Base-by-base conservation (phyloP, 164 flowering plant species). In the Chimonanthus praecox region DNA sequence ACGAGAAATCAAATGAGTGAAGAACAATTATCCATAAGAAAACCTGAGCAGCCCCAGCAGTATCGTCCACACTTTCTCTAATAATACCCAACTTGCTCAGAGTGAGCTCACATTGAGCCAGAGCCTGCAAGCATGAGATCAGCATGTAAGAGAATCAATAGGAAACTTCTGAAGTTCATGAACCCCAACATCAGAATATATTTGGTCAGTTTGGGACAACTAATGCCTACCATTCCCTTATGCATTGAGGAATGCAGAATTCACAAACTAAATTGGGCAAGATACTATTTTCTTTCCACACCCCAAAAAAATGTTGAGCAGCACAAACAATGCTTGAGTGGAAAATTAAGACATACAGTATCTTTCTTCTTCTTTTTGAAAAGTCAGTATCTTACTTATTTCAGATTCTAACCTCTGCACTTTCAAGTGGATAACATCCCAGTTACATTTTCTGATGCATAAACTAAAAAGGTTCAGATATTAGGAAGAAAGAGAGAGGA, bases 41-140 rank as follows among this genome's bases (percentile, higher is more conserved):
- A 45, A 85, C 89, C 88, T 84, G 82, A 67, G 91, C 91, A 61
- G 70, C 94, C 76, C 86, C 92, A 64, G 98, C 98, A 75, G 97
- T 87, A 81, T 92, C 96, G 72, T 85, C 87, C 60, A 80, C 80
- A 77, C 71, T 88, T 62, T 88, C 78, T 80, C 90, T 87, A 65
- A 79, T 69, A 75, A 93, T 78, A 46, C 89, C 94, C 71, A 92
- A 78, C 77, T 84, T 79, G 81, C 78, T 89, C 72, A 95, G 78
- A 16, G 79, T 80, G 73, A 68, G 78, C 82, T 89, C 94, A 81
- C 98, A 93, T 70, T 95, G 98, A 71, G 83, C 69, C 70, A 86
- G 86, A 44, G 87, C 86, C 90, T 87, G 81, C 74, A 80, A 71
- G 46, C 7, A 80, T 72, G 16, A 64, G 58, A 21, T 13, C 64